Evolutionary conservation across 345 rosid genomes (phyloP).

Genomic region (Corymbia maculata): DNA sequence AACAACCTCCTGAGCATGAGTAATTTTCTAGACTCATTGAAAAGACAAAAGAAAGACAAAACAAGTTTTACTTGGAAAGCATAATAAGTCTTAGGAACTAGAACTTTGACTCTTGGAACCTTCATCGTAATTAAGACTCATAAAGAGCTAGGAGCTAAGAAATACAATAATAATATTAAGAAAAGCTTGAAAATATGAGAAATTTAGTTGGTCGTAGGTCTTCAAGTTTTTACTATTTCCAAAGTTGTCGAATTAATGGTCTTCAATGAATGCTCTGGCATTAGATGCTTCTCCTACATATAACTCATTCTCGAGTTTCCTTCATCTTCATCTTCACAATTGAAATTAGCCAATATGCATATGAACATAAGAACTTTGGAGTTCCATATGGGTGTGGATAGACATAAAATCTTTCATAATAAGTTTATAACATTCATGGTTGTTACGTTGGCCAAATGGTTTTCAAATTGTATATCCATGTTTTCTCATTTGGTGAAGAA

Average conservation of each 20-base stretch:
- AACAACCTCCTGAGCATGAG: neutral
- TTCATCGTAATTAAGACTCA: neutral
- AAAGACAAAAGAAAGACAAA: neutral
- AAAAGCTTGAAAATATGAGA: neutral
- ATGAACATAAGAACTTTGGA: too few species aligned
- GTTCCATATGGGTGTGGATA: neutral
- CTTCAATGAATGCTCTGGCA: neutral
- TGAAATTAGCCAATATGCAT: too few species aligned
- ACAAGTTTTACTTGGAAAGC: neutral
- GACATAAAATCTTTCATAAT: neutral
- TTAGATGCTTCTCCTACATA: neutral
- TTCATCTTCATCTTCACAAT: too few species aligned
- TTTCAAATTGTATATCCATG: neutral
- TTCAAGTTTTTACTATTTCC: neutral
- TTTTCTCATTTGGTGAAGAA: neutral
- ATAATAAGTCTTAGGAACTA: neutral
- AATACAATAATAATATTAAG: neutral
- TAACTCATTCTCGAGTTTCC: neutral
- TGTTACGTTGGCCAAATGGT: neutral
- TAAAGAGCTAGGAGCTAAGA: neutral
- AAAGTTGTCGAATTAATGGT: neutral
- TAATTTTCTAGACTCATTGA: neutral
- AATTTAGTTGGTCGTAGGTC: neutral
- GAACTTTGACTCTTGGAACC: neutral
- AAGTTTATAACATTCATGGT: neutral